Base-by-base conservation (phyloP, 805 yeast species). In the Phaffomyces antillensis region DNA sequence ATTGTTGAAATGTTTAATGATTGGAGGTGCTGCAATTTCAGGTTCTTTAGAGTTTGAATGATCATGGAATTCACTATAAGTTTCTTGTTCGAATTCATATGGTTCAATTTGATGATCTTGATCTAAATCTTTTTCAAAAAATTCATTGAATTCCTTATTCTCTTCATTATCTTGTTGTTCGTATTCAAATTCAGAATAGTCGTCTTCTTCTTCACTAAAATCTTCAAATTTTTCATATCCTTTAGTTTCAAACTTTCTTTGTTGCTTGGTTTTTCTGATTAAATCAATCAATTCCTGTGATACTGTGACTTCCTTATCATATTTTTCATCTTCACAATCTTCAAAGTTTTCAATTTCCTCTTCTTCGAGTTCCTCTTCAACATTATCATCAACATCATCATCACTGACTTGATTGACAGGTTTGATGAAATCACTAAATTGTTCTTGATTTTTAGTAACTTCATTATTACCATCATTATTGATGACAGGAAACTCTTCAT, bases 221-320 rank as follows among this genome's bases (percentile, higher is more conserved):
- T 53, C 56, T 38, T 59, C 63, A 36, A 58, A 58, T 1, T 49
- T 31, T 36, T 56, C 61, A 30, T 39, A 54, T 11, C 52, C 55
- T 13, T 43, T 53, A 20, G 11, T 25, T 38, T 48, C 20, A 15
- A 41, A 10, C 20, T 20, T 20, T 20, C 23, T 20, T 20, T 41
- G 36, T 7, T 41, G 30, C 31, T 41, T 48, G 5, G 59, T 44
- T 25, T 52, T 24, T 37, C 47, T 50, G 34, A 59, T 59, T 40
- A 58, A 33, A 0, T 42, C 52, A 11, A 58, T 24, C 12, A 59
- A 40, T 44, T 56, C 63, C 34, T 47, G 58, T 24, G 23, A 18
- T 54, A 50, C 8, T 25, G 18, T 4, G 17, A 24, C 11, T 40
- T 8, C 10, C 1, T 15, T 17, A 9, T 32, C 18, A 32, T 32